Base-by-base conservation (phyloP, 306 rosid species). In the Prinsepia uniflora region DNA sequence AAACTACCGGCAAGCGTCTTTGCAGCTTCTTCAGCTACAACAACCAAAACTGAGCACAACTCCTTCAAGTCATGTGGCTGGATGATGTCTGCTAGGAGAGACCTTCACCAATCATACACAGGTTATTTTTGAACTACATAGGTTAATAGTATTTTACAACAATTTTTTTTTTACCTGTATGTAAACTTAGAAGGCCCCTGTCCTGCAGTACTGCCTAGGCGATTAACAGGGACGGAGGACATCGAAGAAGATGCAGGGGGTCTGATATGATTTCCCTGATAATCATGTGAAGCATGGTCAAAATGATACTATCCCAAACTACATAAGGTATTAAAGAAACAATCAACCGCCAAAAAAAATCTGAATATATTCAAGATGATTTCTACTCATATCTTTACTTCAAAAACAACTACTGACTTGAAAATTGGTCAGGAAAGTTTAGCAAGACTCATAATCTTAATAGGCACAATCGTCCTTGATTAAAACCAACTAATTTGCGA, bases 1-100 rank as follows among this genome's bases (percentile, higher is more conserved):
- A 41, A 59, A 54, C 14, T 81, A 95, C 97, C 99, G 85, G 90
- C 81, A 72, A 82, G 66, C 79, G 92, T 82, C 81, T 85, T 91
- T 54, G 96, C 96, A 58, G 93, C 86, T 86, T 87, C 97, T 78
- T 89, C 95, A 4, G 98, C 85, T 67, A 85, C 84, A 39, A 87
- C 86, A 61, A 95, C 96, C 84, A 95, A 83, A 83, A 86, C 91
- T 40, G 97, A 95, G 81, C 97, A 95, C 69, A 95, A 92, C 85
- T 91, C 99, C 83, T 87, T 95, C 75, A 91, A 82, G 85, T 95
- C 91, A 64, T 89, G 96, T 57, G 97, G 89, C 77, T 91, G 97
- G 79, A 95, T 91, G 81, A 95, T 85, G 87, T 89, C 99, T 73
- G 99, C 96, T 81, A 95, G 81, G 57, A 89, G 92, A 84, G 99